A percentile compares a stretch with the other conserved stretches of the same genome.
phyloP scores from a whole-genome alignment of 1,284 basidiomycete genomes.

The Trametes pubescens region DNA sequence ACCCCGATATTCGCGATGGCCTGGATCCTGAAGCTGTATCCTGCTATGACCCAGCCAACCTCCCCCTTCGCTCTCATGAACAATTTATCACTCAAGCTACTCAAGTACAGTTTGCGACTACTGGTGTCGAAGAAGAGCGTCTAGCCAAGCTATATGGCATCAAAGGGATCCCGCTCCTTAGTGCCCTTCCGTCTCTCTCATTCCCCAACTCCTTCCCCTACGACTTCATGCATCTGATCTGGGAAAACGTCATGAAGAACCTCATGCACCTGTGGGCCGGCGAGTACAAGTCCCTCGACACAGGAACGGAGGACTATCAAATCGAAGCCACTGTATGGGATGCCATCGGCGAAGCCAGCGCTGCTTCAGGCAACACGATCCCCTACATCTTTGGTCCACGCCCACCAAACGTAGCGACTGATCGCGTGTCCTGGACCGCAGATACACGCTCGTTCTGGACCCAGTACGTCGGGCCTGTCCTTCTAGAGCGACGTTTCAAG shows the following conservation, averaged over 20 bases:
- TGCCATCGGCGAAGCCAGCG: conserved; percentile 48
- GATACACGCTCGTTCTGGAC: conserved; percentile 50
- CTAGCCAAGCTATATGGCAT: conserved; percentile 49
- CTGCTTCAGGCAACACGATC: conserved; percentile 41
- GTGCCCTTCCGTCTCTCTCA: conserved; percentile 44
- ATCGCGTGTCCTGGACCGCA: conserved; percentile 39
- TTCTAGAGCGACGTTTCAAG: conserved; percentile 45
- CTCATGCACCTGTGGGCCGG: conserved; percentile 52
- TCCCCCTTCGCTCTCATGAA: conserved; percentile 49
- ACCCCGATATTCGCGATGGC: conserved; percentile 15
- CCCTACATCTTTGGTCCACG: conserved; percentile 50
- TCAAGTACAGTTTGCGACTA: conserved; percentile 44
- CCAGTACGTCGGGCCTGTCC: conserved; percentile 48
- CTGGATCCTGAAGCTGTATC: not conserved
- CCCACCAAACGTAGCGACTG: conserved; percentile 47
- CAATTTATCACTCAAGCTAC: too few relatives aligned
- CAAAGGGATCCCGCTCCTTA: conserved; percentile 49
- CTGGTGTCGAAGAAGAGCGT: conserved; percentile 33
- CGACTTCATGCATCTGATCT: conserved; percentile 59
- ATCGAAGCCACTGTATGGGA: conserved; percentile 47
- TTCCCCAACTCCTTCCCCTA: conserved; percentile 53
- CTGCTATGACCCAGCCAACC: conserved; percentile 46
- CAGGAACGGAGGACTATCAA: conserved; percentile 44
- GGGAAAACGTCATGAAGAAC: conserved; percentile 51
- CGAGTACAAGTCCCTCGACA: conserved; percentile 47